These are phyloP conservation scores for Echria macrotheca DNA, from an alignment of 495 filamentous ascomycete genomes.

Conservation along the genomic window DNA sequence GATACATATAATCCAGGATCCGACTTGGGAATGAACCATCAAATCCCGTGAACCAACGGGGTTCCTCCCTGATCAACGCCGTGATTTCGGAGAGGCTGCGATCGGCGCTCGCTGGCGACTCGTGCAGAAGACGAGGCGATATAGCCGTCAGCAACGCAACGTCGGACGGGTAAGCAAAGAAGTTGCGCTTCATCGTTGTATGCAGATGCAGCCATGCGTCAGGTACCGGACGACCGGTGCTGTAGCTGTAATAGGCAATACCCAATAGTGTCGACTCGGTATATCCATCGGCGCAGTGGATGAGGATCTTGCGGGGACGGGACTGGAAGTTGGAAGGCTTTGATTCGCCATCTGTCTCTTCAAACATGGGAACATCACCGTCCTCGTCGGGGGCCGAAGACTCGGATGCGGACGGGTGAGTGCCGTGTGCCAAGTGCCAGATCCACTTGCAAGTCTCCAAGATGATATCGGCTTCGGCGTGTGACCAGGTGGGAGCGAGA, in stretches of 20 bases:
- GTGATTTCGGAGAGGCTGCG: slow-evolving; percentile 40
- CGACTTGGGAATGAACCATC: slow-evolving; percentile 89
- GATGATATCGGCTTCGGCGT: slow-evolving; percentile 73
- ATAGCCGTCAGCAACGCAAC: slow-evolving; percentile 71
- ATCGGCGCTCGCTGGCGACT: slow-evolving; percentile 36
- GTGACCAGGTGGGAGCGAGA: slow-evolving; percentile 71
- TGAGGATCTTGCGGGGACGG: slow-evolving; percentile 60
- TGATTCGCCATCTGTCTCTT: slow-evolving; percentile 17
- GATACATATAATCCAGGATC: slow-evolving; percentile 64
- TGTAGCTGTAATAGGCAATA: slow-evolving; percentile 87
- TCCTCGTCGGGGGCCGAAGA: slow-evolving; percentile 44
- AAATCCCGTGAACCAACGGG: slow-evolving; percentile 74
- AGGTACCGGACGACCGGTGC: slow-evolving; percentile 71
- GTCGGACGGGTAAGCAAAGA: slow-evolving; percentile 92
- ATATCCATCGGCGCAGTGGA: slow-evolving; percentile 94
- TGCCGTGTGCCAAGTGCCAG: slow-evolving; percentile 65
- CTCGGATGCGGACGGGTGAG: slow-evolving; percentile 36
- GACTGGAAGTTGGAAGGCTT: slow-evolving; percentile 24
- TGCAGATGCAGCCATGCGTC: slow-evolving; percentile 86
- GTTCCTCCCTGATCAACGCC: slow-evolving; percentile 46
- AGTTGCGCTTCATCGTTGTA: slow-evolving; percentile 74
- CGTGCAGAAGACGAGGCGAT: slow-evolving; percentile 61
- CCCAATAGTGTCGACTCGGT: slow-evolving; percentile 86
- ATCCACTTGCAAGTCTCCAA: slow-evolving; percentile 87
- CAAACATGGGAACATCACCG: slow-evolving; percentile 26